A percentile compares a stretch with the other conserved stretches of the same genome.
Conservation (phyloP, 345 rosid species). For the Hypericum androsaemum region DNA sequence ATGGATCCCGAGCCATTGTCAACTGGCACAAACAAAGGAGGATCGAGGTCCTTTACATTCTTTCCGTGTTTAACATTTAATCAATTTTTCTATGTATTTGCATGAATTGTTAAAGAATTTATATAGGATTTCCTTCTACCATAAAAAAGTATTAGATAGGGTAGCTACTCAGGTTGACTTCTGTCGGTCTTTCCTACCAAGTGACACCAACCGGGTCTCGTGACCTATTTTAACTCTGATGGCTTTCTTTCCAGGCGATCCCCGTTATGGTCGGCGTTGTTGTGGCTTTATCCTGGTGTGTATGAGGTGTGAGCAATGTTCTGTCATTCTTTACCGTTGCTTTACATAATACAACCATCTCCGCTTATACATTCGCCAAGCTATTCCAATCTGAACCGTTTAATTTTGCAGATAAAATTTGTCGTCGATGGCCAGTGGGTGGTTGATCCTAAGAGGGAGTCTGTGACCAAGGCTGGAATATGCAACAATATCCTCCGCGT, state of each 20-base stretch:
- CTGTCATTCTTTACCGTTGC: too few relatives aligned
- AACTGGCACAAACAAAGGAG: constrained; percentile 20
- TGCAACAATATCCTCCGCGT: constrained; percentile 73
- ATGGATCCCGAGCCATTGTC: constrained; percentile 60
- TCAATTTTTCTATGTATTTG: too few relatives aligned
- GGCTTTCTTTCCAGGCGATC: constrained; percentile 40
- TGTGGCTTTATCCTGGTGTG: constrained; percentile 93
- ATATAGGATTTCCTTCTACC: too few relatives aligned
- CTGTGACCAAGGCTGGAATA: constrained; percentile 42
- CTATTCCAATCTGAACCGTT: not conserved
- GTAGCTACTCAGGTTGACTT: too few relatives aligned
- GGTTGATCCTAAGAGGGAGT: constrained; percentile 53
- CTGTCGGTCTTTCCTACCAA: too few relatives aligned
- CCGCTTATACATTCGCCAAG: not conserved
- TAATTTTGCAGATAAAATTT: constrained; percentile 58
- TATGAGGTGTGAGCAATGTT: constrained; percentile 50
- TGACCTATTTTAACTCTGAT: constrained; percentile 1
- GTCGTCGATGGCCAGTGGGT: constrained; percentile 79
- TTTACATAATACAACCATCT: not conserved
- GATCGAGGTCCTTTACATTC: constrained; percentile 33
- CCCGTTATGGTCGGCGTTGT: constrained; percentile 54
- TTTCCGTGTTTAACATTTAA: not conserved
- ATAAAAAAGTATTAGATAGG: too few relatives aligned
- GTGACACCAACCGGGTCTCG: too few relatives aligned
- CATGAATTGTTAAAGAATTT: too few relatives aligned